Percentiles rank a stretch among this genome's conserved stretches.
These are phyloP conservation scores for Leccinum variabile DNA, from an alignment of 1,284 basidiomycete species.

Conservation along the genomic window DNA sequence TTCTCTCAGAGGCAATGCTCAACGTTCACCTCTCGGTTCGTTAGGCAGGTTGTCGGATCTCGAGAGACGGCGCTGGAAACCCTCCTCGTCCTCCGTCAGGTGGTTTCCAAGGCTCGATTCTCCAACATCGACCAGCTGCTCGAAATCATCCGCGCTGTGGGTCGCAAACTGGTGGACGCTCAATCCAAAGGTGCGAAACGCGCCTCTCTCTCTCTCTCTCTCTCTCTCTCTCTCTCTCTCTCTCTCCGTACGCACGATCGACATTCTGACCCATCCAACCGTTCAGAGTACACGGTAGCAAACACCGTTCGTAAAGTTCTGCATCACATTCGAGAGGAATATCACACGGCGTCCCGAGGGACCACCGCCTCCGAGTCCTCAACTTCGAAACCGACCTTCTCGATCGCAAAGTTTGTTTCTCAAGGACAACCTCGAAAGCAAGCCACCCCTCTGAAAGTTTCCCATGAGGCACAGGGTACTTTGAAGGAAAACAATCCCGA, in stretches of 20 bases:
- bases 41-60: conserved; percentile 86
- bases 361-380: conserved; percentile 28
- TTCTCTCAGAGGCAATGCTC: background rate
- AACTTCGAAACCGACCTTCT: conserved; percentile 50
- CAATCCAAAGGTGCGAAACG: conserved; percentile 84
- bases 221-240: background rate
- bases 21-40: conserved; percentile 4
- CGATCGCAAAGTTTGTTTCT: conserved; percentile 75
- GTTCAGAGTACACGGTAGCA: conserved; percentile 86
- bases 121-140: conserved; percentile 86
- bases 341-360: conserved; percentile 63
- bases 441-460: conserved; percentile 45
- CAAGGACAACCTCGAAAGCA: conserved; percentile 73
- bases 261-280: background rate
- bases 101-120: conserved; percentile 86
- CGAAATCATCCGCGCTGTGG: conserved; percentile 78
- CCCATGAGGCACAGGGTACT: conserved; percentile 48
- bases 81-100: conserved; percentile 81
- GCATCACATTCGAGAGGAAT: conserved; percentile 93
- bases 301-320: conserved; percentile 92
- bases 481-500: conserved; percentile 67
- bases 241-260: background rate
- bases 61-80: conserved; percentile 89
- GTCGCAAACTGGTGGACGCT: conserved; percentile 79
- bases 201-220: too few species aligned